Evolutionary conservation across 306 rosid genomes (phyloP).

Genomic region (cucumber (Cucumis sativus)): DNA sequence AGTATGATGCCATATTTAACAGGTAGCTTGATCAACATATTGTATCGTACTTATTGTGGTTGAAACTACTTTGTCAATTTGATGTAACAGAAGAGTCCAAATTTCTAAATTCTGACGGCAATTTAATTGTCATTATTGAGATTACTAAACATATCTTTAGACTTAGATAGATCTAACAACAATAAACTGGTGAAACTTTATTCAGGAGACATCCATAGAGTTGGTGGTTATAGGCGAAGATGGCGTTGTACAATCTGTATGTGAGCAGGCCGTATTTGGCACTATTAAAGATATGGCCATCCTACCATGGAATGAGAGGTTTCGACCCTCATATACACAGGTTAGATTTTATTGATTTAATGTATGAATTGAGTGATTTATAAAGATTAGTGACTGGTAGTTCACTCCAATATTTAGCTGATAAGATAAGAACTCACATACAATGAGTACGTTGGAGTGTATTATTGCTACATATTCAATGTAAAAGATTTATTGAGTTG

Average conservation of each 20-base stretch:
- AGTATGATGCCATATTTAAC: background rate
- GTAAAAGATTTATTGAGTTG: background rate
- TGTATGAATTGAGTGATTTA: background rate
- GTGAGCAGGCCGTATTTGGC: constrained; percentile 93
- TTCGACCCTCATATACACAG: constrained; percentile 35
- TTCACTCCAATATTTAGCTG: background rate
- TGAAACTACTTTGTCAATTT: background rate
- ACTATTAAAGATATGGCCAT: constrained; percentile 74
- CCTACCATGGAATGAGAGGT: constrained; percentile 72
- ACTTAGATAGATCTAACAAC: background rate
- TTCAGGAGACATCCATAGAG: constrained; percentile 88
- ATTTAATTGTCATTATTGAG: background rate
- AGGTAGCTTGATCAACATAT: background rate
- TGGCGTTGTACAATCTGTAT: constrained; percentile 67
- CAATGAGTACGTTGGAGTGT: background rate
- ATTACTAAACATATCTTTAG: background rate
- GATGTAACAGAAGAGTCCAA: background rate
- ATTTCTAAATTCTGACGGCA: background rate
- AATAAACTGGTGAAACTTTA: background rate
- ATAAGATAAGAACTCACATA: background rate
- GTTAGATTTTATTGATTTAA: constrained; percentile 15
- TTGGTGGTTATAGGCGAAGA: constrained; percentile 63
- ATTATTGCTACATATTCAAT: background rate
- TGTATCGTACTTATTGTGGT: background rate
- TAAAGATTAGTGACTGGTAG: background rate